Evolutionary conservation across 345 rosid species (phyloP), one percentile per base, ranked within the genome.

Genomic region (Erucastrum elatum): DNA sequence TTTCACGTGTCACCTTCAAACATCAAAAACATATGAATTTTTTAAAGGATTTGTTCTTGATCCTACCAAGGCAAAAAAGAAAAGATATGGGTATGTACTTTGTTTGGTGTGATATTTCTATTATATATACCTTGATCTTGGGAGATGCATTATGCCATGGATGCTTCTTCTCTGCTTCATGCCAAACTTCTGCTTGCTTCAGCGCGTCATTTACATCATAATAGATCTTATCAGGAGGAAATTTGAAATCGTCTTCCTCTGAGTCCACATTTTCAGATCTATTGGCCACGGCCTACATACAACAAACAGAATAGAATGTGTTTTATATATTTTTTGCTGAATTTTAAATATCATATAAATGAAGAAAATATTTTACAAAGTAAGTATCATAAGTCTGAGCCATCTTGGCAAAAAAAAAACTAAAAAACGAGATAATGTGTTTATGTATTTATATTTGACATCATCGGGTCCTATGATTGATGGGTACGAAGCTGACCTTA

Each of bases 131-230:
- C 21, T 51, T 51, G 56, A 51, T 51, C 56, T 51, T 51, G n/a
- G 56, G 56, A 51, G 56, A 51, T 51, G 56, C 56, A 51, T 51
- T 51, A 51, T 51, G 56, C 56, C 56, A 51, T 51, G 56, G 56
- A 51, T 51, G 56, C 21, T 51, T 51, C 21, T n/a, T 51, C 56
- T 51, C 56, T 51, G 56, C 56, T 15, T 51, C 56, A 51, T n/a
- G 56, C 56, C 56, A 51, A n/a, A 51, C 8, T 4, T 51, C 56
- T 4, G 0, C 2, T 51, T 51, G 56, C 56, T 13, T 51, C 56
- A 5, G 56, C 21, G 0, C 8, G 21, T 51, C 56, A 2, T 51
- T 51, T 51, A 51, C 1, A 51, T 51, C 56, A 51, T 51, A 2
- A 15, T 51, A n/a, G 56, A 1, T 0, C 56, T n/a, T n/a, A 5